phyloP scores from a whole-genome alignment of 257 asterid genomes.

The Rhazya stricta region DNA sequence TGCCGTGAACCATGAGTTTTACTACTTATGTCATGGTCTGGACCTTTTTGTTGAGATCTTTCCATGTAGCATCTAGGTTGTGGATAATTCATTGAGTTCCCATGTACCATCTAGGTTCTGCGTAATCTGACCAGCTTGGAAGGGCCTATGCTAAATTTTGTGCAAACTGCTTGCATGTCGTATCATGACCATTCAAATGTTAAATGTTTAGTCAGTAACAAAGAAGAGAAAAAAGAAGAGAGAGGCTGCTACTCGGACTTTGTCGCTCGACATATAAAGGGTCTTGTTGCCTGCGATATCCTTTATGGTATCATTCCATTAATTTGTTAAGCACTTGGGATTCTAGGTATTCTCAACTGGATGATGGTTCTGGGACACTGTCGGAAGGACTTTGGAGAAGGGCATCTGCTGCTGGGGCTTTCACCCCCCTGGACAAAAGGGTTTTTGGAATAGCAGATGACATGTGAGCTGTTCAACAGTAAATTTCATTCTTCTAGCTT shows the following conservation, averaged over 20 bases:
- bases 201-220: not conserved
- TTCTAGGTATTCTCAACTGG: constrained; percentile 61
- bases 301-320: not conserved
- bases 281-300: not conserved
- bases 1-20: not conserved
- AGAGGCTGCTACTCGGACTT: not conserved
- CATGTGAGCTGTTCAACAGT: constrained; percentile 41
- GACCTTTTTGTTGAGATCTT: not conserved
- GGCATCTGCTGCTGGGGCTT: constrained; percentile 76
- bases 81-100: not conserved
- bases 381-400: constrained; percentile 89
- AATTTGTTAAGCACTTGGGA: constrained; percentile 10
- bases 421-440: constrained; percentile 68
- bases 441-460: constrained; percentile 94
- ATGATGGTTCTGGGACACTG: constrained; percentile 41
- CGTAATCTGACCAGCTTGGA: not conserved
- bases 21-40: not conserved
- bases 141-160: not conserved
- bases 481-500: constrained; percentile 1
- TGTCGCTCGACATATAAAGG: not conserved
- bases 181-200: not conserved
- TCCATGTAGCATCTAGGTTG: not conserved
- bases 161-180: not conserved
- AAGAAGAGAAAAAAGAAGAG: not conserved
- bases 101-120: not conserved